Evolutionary conservation across 2,329 filamentous ascomycete species (phyloP).

Genomic region (Aspergillus floridensis): DNA sequence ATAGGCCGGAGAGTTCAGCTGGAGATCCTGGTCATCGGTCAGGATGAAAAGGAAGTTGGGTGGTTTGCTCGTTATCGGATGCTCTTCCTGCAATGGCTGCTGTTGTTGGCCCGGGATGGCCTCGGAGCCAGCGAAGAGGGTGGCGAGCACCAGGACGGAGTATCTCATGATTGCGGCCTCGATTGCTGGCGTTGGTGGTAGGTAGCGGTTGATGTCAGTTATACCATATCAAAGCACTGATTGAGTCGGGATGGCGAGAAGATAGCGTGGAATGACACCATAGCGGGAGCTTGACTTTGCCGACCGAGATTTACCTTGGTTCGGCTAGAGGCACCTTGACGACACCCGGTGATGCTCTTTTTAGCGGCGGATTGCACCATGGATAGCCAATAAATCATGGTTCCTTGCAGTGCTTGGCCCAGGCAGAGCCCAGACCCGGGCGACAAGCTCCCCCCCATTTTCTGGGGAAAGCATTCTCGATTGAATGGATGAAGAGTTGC

Average conservation of each 20-base stretch:
- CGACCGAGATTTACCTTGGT: background rate
- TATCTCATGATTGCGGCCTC: slow-evolving; percentile 21
- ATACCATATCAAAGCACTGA: background rate
- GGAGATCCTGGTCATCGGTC: slow-evolving; percentile 66
- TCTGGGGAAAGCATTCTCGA: background rate
- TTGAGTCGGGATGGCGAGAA: slow-evolving; percentile 1
- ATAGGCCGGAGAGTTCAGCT: slow-evolving; percentile 60
- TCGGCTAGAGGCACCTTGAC: background rate
- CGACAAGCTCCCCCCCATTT: background rate
- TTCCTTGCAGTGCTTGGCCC: background rate
- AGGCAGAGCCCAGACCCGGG: background rate
- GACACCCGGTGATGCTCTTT: slow-evolving; percentile 1
- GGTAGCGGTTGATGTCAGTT: background rate
- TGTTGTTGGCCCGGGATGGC: slow-evolving; percentile 11
- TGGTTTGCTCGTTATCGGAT: slow-evolving; percentile 10
- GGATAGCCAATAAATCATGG: slow-evolving; percentile 9
- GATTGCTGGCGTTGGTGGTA: background rate
- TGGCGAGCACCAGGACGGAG: slow-evolving; percentile 4
- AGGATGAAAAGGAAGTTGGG: slow-evolving; percentile 66
- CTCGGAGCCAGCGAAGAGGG: slow-evolving; percentile 19
- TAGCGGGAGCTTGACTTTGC: slow-evolving; percentile 2
- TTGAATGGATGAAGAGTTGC: background rate
- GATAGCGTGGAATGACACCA: slow-evolving; percentile 14
- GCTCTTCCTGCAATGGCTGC: slow-evolving; percentile 12
- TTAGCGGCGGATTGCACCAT: slow-evolving; percentile 13